Base-by-base conservation (phyloP, 2,329 filamentous ascomycete genomes). In the Bipolaris oryzae region DNA sequence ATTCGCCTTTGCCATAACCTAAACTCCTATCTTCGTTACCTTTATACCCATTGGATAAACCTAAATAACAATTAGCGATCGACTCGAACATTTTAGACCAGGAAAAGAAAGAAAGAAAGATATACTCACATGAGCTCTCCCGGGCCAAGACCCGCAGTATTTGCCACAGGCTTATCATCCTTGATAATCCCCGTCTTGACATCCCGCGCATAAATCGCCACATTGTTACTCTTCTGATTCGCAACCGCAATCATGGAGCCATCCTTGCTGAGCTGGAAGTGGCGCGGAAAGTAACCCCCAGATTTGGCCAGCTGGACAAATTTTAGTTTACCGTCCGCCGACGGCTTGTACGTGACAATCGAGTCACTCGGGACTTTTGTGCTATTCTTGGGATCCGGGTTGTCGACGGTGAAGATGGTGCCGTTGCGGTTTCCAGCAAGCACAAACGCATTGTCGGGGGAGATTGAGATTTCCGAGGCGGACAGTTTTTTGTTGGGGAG, bases 401-500 rank as follows among this genome's bases (percentile, higher is more conserved):
- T 88, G 7, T 80, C 70, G 78, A 62, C 67, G 58, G 55, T 74
- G 70, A 87, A 83, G 20, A 81, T 76, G 42, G 77, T 79, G 69
- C 89, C 88, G 69, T 84, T 83, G 59, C 90, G 87, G 61, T 89
- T 89, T 2, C 87, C 89, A 39, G 89, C 82, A 63, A 89, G 80
- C 49, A 92, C 71, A 77, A 86, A 90, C 34, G 81, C 83, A 57
- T 81, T 78, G 60, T 81, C 78, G 3, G 79, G 78, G 55, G 86
- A 85, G 37, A 88, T 62, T 5, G 77, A 58, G 52, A 88, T 81
- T 73, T 89, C 88, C 10, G 84, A 53, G 18, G 54, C 50, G 16
- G 48, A 53, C 82, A 3, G 10, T 4, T 31, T 82, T 84, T 0
- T 77, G 75, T 3, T 44, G 81, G 65, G 64, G 33, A 47, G 43